Base-by-base conservation (phyloP, 192 early-diverging fungal genomes). In the Umbelopsis vinacea region DNA sequence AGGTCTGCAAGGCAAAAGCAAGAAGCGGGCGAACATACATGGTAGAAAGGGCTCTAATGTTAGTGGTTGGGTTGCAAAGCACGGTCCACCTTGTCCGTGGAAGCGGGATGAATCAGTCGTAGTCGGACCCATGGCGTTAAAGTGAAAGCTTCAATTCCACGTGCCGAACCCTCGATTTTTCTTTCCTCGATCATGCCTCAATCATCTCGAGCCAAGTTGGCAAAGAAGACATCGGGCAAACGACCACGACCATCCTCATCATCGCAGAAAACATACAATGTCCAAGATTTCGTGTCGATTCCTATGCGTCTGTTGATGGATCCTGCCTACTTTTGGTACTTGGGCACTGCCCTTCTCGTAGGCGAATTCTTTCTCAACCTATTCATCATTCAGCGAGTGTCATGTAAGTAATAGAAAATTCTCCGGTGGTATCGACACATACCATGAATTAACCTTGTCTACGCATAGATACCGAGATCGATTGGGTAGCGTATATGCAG, bases 401-500 rank as follows among this genome's bases (percentile, higher is more conserved):
- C 81, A 54, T 92, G 90, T 90, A 89, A 74, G 81, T 52, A 26
- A 29, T 46, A 52, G 14, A 23, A 19, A 46, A 22, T 5, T 35
- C 37, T 14, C 29, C 15, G 12, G 11, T 10, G 7, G 45, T 46
- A 33, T 33, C 4, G 43, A 11, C 66, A 2, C 12, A 66, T 67
- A 46, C 22, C 14, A 38, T 4, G 10, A 50, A 45, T 21, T 17
- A 46, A 33, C 12, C 14, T 19, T 26, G 52, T 47, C 6, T 38
- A 24, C 46, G 22, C n/a, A 21, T 70, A 88, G 87, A 98, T 77
- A 97, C 97, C 3, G 95, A 99, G 77, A 99, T 99, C 71, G 97
- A 99, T 83, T 99, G 95, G 95, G 83, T 76, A 19, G 90, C 97
- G 12, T 99, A 99, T 71, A 97, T 99, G 95, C 93, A 98, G 77